Conservation (phyloP, 2,329 filamentous ascomycete species). For the Diaporthe helianthi region DNA sequence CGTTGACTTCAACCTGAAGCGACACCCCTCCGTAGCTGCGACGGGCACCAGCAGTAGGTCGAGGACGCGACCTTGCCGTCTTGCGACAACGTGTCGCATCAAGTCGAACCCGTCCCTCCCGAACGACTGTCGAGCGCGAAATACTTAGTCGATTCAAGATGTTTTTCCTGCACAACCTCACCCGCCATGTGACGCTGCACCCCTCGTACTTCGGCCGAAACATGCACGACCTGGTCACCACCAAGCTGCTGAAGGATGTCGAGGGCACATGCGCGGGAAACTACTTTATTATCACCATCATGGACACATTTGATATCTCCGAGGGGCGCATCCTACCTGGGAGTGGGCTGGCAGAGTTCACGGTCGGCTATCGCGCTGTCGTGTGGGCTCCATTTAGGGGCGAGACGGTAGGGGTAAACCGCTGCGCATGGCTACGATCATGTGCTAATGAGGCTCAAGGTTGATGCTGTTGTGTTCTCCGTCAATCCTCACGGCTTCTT, state of each 20-base stretch:
- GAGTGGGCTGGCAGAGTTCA: slow-evolving; percentile 92
- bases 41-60: neutral
- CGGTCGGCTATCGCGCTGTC: slow-evolving; percentile 91
- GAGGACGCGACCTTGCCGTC: neutral
- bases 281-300: slow-evolving; percentile 97
- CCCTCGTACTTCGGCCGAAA: slow-evolving; percentile 96
- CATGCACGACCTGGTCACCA: slow-evolving; percentile 89
- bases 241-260: slow-evolving; percentile 88
- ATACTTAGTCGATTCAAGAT: slow-evolving; percentile 58
- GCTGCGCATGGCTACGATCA: slow-evolving; percentile 17
- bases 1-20: neutral
- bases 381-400: slow-evolving; percentile 98
- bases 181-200: slow-evolving; percentile 92
- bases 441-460: slow-evolving; percentile 56
- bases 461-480: slow-evolving; percentile 91
- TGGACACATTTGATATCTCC: slow-evolving; percentile 94
- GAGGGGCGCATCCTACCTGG: slow-evolving; percentile 92
- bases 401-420: slow-evolving; percentile 74
- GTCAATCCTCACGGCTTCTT: slow-evolving; percentile 95
- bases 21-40: neutral
- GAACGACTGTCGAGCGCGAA: neutral
- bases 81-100: neutral
- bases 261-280: slow-evolving; percentile 95
- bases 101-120: neutral
- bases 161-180: slow-evolving; percentile 98